Base-by-base conservation (phyloP, 1,284 basidiomycete species). In the Vanrija sp. region DNA sequence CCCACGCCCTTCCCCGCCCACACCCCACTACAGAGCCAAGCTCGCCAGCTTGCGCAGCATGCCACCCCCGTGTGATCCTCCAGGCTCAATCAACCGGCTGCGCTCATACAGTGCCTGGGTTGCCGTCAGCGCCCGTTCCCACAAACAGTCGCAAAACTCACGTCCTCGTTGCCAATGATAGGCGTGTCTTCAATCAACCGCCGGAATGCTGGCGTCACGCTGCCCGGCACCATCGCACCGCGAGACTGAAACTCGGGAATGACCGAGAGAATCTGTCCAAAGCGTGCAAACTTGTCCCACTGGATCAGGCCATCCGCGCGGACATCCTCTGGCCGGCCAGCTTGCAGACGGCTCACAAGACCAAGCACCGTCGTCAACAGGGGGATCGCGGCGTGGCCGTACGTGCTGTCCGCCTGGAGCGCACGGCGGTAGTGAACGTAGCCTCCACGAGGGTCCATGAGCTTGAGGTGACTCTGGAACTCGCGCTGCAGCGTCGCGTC, bases 371-470 rank as follows among this genome's bases (percentile, higher is more conserved):
- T 66, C 4, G 65, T 66, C 68, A 76, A 41, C n/a, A 76, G 64
- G 0, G 75, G 75, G 38, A 76, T 74, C 4, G 71, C 72, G 3
- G 62, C 51, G 49, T 67, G 57, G 6, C 66, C 69, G 45, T 71
- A 61, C 9, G 62, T 57, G 14, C 68, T 60, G 55, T 76, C 73
- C 7, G 66, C 61, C 49, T 64, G 56, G n/a, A 76, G 48, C 0
- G 67, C 68, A 18, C 65, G 49, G 19, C 69, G 61, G 53, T 75
- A 76, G 48, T 60, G 57, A 14, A 59, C 57, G 50, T 74, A 75
- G 12, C 69, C 72, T 0, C 67, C 67, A 8, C 68, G 59, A 3
- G 74, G 61, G 49, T 73, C 69, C 67, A 77, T 72, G 12, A 77
- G 62, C 49, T 66, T 67, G 44, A 69, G 37, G 49, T 72, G 68